Conservation (phyloP, 495 filamentous ascomycete genomes). For the Aspergillus wentii region DNA sequence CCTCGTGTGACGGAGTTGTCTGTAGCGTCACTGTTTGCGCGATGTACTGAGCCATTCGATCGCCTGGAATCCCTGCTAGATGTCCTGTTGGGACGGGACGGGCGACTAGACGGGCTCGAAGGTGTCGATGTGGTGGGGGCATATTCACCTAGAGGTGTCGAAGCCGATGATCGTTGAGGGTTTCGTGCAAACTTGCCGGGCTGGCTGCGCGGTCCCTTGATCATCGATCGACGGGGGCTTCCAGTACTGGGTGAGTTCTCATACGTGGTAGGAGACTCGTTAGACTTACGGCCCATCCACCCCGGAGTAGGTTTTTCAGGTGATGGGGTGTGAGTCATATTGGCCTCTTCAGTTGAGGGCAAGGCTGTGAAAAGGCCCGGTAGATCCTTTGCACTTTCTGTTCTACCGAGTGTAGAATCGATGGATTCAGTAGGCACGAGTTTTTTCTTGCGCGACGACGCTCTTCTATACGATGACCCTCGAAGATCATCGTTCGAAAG, state of each 20-base stretch:
- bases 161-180: constrained; percentile 16
- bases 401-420: constrained; percentile 4
- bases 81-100: constrained; percentile 24
- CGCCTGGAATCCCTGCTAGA: constrained; percentile 19
- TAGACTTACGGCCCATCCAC: constrained; percentile 25
- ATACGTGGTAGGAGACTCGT: constrained; percentile 14
- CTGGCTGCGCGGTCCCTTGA: constrained; percentile 37
- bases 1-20: constrained; percentile 2
- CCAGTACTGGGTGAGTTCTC: constrained; percentile 21
- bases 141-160: constrained; percentile 14
- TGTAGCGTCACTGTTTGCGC: constrained; percentile 11
- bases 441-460: constrained; percentile 18
- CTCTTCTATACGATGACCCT: background rate
- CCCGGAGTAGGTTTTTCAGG: constrained; percentile 21
- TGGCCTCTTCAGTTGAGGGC: constrained; percentile 12
- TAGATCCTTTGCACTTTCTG: constrained; percentile 11
- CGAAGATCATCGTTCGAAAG: too few species aligned
- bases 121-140: constrained; percentile 7
- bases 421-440: constrained; percentile 10
- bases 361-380: constrained; percentile 26
- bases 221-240: constrained; percentile 30
- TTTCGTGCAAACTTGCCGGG: constrained; percentile 19
- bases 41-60: constrained; percentile 15
- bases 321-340: constrained; percentile 29
- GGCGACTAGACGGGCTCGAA: constrained; percentile 8